A percentile compares a stretch with the other conserved stretches of the same genome.
These are phyloP conservation scores for Anisogramma anomala DNA, from an alignment of 2,329 filamentous ascomycete genomes.

Conservation along the genomic window DNA sequence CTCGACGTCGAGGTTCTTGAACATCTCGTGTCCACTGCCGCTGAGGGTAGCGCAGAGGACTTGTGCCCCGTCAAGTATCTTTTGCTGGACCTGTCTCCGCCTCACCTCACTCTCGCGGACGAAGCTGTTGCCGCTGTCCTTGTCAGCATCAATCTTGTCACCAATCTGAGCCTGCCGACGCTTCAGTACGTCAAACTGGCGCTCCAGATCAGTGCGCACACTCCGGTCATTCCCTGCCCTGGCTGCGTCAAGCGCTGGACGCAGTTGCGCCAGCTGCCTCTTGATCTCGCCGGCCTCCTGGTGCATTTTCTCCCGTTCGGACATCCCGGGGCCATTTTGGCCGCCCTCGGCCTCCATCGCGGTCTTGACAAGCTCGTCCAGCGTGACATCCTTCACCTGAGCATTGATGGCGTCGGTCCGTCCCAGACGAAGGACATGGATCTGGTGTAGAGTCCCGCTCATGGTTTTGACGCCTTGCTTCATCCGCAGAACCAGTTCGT, in stretches of 20 bases:
- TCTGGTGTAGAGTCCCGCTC: constrained; percentile 58
- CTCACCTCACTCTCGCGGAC: constrained; percentile 79
- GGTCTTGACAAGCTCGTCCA: constrained; percentile 80
- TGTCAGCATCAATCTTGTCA: constrained; percentile 72
- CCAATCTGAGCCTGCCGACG: constrained; percentile 64
- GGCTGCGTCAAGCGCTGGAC: constrained; percentile 58
- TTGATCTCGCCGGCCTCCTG: constrained; percentile 62
- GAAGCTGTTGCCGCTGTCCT: constrained; percentile 72
- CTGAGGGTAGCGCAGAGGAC: constrained; percentile 92
- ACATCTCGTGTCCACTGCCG: constrained; percentile 94
- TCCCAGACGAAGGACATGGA: constrained; percentile 83
- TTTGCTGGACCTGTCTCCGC: constrained; percentile 73
- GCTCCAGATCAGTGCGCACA: constrained; percentile 47
- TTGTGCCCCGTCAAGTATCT: constrained; percentile 81
- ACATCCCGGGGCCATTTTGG: constrained; percentile 41
- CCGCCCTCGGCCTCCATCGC: constrained; percentile 52
- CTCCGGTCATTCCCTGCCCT: constrained; percentile 41
- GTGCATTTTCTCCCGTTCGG: constrained; percentile 47
- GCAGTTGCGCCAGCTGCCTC: constrained; percentile 57
- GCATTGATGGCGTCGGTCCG: constrained; percentile 86
- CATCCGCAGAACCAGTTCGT: constrained; percentile 86
- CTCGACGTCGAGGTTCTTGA: constrained; percentile 84
- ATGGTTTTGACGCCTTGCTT: constrained; percentile 75
- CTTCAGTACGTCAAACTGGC: constrained; percentile 68
- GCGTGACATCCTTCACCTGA: constrained; percentile 77